Percentiles rank a stretch among this genome's conserved stretches.
These are phyloP conservation scores for Tetrahymena elliotti DNA, from an alignment of 73 alveolate species.

Conservation along the genomic window DNA sequence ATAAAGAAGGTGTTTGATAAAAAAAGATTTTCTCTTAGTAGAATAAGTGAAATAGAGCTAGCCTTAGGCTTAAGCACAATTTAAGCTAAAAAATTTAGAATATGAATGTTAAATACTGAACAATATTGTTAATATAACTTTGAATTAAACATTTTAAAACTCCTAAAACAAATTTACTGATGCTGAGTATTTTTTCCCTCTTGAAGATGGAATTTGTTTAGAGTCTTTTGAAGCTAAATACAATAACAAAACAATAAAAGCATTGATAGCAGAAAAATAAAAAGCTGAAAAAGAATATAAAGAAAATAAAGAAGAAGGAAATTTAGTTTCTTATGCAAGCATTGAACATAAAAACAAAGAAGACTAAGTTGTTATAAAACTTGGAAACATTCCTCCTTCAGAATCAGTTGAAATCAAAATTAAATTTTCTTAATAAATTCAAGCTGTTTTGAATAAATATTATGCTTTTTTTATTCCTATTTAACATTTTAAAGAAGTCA, in stretches of 20 bases:
- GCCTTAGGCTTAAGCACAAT: neutral
- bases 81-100: neutral
- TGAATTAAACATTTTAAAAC: neutral
- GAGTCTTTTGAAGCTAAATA: neutral
- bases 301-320: slow-evolving; percentile 8
- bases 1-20: neutral
- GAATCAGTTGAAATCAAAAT: neutral
- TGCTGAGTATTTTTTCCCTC: neutral
- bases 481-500: neutral
- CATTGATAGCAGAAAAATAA: slow-evolving; percentile 7
- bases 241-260: neutral
- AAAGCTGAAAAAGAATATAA: slow-evolving; percentile 2
- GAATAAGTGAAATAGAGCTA: neutral
- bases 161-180: neutral
- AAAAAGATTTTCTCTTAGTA: neutral
- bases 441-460: neutral
- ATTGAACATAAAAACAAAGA: neutral
- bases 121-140: neutral
- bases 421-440: neutral
- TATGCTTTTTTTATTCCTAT: neutral
- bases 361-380: neutral
- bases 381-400: slow-evolving; percentile 15
- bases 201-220: neutral
- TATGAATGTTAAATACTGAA: neutral
- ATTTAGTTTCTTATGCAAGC: slow-evolving; percentile 1